phyloP scores from a whole-genome alignment of 2,329 filamentous ascomycete species.

The Corniculantispora saksenae region DNA sequence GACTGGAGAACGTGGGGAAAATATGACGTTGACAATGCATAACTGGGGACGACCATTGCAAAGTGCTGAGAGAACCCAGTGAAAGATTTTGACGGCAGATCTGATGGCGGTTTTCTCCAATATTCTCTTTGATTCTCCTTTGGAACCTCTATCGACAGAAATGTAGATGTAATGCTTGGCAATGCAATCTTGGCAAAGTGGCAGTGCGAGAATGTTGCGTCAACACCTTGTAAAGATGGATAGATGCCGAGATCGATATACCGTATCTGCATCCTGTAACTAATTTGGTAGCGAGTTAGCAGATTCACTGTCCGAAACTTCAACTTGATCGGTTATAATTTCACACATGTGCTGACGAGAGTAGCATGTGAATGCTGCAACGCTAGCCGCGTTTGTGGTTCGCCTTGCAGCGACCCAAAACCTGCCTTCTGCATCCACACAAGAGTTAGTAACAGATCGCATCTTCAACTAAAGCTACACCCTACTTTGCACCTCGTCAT shows the following conservation, averaged over 20 bases:
- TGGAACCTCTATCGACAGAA: neutral
- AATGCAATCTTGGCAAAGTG: neutral
- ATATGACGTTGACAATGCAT: neutral
- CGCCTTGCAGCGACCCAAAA: neutral
- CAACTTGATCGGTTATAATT: neutral
- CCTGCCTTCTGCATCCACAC: neutral
- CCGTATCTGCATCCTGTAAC: neutral
- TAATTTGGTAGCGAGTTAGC: neutral
- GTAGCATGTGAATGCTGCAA: conserved; percentile 1
- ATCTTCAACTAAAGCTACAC: neutral
- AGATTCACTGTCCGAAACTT: neutral
- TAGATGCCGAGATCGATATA: neutral
- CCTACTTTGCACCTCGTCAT: neutral
- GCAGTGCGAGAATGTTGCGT: neutral
- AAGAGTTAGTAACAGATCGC: neutral
- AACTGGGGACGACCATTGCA: neutral
- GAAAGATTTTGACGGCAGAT: neutral
- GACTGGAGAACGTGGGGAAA: neutral
- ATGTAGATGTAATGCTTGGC: neutral
- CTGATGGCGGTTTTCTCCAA: neutral
- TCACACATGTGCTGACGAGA: neutral
- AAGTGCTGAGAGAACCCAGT: neutral
- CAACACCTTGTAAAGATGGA: neutral
- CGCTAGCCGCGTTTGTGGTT: neutral
- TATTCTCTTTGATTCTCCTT: neutral